Evolutionary conservation across 345 rosid genomes (phyloP).

Genomic region (Citrus sinensis): DVS_A1.0 CM039165.1:33295001-33295500

Average conservation of each 20-base stretch:
- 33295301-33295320: constrained; percentile 89
- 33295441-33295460: constrained; percentile 67
- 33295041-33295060: constrained; percentile 43
- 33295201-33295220: constrained; percentile 49
- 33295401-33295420: constrained; percentile 72
- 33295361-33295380: constrained; percentile 23
- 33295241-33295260: constrained; percentile 56
- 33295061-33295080: constrained; percentile 60
- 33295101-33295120: constrained; percentile 55
- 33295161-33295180: constrained; percentile 67
- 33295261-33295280: constrained; percentile 83
- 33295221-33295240: constrained; percentile 69
- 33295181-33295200: constrained; percentile 67
- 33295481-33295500: constrained; percentile 70
- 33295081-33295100: constrained; percentile 32
- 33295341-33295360: constrained; percentile 49
- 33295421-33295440: constrained; percentile 67
- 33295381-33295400: constrained; percentile 50
- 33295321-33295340: constrained; percentile 84
- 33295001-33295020: constrained; percentile 85
- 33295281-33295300: constrained; percentile 67
- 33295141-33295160: constrained; percentile 87
- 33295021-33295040: constrained; percentile 85
- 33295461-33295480: constrained; percentile 96
- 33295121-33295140: constrained; percentile 71